Evolutionary conservation across 306 rosid species (phyloP).

Genomic region (Rosa lucieae): DNA sequence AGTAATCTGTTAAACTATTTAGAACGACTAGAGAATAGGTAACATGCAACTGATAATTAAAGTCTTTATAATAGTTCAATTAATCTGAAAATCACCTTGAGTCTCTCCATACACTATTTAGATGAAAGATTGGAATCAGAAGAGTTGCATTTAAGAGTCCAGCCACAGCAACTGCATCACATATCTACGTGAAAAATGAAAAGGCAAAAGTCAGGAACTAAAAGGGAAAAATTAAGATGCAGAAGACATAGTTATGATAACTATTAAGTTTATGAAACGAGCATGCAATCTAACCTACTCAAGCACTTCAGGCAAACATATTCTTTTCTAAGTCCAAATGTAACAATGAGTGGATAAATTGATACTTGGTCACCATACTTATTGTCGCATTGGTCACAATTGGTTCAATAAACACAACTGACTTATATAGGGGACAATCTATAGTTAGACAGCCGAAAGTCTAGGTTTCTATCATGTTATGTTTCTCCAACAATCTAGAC

Average conservation of each 20-base stretch:
- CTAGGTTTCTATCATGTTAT: not conserved
- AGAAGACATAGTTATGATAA: conserved; percentile 7
- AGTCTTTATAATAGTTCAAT: not conserved
- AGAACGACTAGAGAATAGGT: not conserved
- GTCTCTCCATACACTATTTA: conserved; percentile 97
- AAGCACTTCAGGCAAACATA: too few relatives aligned
- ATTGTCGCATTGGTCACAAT: not conserved
- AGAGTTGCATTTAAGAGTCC: conserved; percentile 93
- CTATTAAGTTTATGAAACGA: conserved; percentile 4
- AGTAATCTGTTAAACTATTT: conserved; percentile 9
- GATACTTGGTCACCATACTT: not conserved
- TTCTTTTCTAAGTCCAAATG: not conserved
- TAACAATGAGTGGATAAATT: not conserved
- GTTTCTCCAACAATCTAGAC: not conserved
- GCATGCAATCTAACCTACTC: not conserved
- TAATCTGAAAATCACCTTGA: conserved; percentile 54
- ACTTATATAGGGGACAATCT: not conserved
- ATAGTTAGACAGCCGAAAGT: not conserved
- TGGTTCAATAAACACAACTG: not conserved
- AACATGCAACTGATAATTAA: conserved; percentile 1
- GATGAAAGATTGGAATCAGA: conserved; percentile 90
- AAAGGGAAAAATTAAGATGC: conserved; percentile 14
- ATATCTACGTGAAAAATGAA: conserved; percentile 53
- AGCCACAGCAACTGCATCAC: conserved; percentile 99
- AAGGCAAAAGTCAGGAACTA: conserved; percentile 9